phyloP scores from a whole-genome alignment of 352 stramenopile species.

The Pythium guiyangense region DNA sequence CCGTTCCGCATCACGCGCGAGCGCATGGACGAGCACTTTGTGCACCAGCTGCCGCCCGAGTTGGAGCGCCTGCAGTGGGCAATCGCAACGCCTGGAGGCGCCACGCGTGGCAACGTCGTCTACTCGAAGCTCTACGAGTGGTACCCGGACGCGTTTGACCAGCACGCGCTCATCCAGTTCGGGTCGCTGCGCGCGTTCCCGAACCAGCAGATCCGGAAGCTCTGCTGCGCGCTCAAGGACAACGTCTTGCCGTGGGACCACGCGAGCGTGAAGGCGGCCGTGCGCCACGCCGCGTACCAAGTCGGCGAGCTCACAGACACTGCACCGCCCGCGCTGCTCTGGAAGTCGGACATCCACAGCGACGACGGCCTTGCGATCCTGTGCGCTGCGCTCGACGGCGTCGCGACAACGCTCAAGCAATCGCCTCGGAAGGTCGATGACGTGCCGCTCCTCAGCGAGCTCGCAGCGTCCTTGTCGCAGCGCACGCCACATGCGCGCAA shows the following conservation, averaged over 20 bases:
- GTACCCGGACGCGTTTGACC: slow-evolving; percentile 17
- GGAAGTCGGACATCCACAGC: slow-evolving; percentile 36
- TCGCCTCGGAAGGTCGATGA: slow-evolving; percentile 8
- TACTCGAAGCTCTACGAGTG: slow-evolving; percentile 32
- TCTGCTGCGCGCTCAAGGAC: slow-evolving; percentile 34
- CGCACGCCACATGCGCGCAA: not conserved
- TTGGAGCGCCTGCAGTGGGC: slow-evolving; percentile 33
- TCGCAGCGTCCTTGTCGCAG: slow-evolving; percentile 6
- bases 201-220: slow-evolving; percentile 43
- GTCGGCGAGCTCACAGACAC: slow-evolving; percentile 29
- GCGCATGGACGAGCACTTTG: slow-evolving; percentile 27
- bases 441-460: slow-evolving; percentile 5
- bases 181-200: slow-evolving; percentile 38
- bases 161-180: slow-evolving; percentile 23
- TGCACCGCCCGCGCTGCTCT: slow-evolving; percentile 30
- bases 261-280: slow-evolving; percentile 23
- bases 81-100: slow-evolving; percentile 26
- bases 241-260: slow-evolving; percentile 41
- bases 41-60: slow-evolving; percentile 18
- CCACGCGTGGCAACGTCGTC: slow-evolving; percentile 35
- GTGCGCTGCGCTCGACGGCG: slow-evolving; percentile 13
- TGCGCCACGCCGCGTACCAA: slow-evolving; percentile 44
- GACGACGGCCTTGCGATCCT: slow-evolving; percentile 5
- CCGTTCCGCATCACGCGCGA: slow-evolving; percentile 27
- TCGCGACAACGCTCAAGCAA: slow-evolving; percentile 12